Evolutionary conservation across 2,329 filamentous ascomycete species (phyloP), one percentile per base, ranked within the genome.

Genomic region (Cercospora sesami): DNA sequence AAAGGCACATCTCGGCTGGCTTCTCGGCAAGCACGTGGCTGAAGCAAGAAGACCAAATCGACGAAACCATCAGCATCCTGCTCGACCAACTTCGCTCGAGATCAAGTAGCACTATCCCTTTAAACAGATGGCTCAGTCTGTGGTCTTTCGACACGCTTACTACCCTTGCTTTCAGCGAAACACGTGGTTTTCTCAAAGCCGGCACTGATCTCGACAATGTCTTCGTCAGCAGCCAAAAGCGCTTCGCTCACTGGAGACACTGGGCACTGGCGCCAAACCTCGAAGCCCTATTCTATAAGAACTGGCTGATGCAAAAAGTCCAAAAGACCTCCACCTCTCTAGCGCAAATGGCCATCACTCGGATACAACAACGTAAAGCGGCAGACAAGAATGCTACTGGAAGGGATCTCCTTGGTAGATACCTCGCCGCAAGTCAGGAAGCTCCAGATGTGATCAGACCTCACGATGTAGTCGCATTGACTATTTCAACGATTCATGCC

Each of bases 141-240:
- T 70, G 66, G 68, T 51, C 59, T 14, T 68, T 68, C 45, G 68
- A 70, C 23, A 70, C 68, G 5, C 48, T 70, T 4, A 61, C 68
- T 23, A 65, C 48, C 6, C 59, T 70, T 16, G 65, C 68, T 5
- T 70, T 70, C 31, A 60, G 65, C 63, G 63, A 70, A 18, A 66
- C 30, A 16, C 31, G 66, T 1, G 68, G 63, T 18, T 66, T 59
- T 10, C 59, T 70, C 10, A 23, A 60, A 26, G 28, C 58, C 5
- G 66, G 60, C 26, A 26, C 45, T n/a, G 68, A 70, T 26, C 18
- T 70, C 21, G 68, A 70, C 30, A 36, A 51, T 3, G 53, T 68
- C 4, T 68, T 65, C 45, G 36, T 63, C 14, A 51, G 62, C 30
- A 63, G 62, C 8, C 28, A 28, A 2, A 48, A 39, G 5, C 58